Evolutionary conservation across 768 basidiomycete species (phyloP).

Genomic region (Krasilnikovozyma curviuscula): DNA sequence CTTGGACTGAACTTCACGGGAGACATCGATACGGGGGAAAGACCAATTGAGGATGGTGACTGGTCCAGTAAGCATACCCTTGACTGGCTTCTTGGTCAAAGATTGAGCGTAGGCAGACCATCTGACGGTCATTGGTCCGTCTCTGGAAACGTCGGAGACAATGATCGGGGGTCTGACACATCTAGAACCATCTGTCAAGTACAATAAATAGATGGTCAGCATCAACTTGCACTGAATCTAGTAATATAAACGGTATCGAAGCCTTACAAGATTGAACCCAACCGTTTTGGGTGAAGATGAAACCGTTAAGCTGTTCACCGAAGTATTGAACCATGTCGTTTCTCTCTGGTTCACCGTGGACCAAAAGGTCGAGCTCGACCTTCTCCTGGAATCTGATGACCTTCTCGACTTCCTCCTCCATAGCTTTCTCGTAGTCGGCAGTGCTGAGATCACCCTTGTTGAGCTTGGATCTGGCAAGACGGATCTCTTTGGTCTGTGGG

Average conservation of each 20-base stretch:
- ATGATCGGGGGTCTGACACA: slow-evolving; percentile 25
- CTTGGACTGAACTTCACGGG: slow-evolving; percentile 90
- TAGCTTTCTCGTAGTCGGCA: slow-evolving; percentile 85
- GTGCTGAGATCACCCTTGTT: slow-evolving; percentile 73
- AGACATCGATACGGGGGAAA: slow-evolving; percentile 96
- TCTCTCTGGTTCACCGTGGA: slow-evolving; percentile 96
- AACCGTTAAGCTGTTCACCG: slow-evolving; percentile 82
- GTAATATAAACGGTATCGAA: too few relatives aligned
- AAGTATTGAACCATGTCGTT: slow-evolving; percentile 99
- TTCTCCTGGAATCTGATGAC: slow-evolving; percentile 95
- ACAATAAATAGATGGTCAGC: too few relatives aligned
- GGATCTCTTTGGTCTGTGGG: slow-evolving; percentile 99
- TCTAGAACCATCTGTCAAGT: slow-evolving; percentile 98
- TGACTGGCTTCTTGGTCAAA: slow-evolving; percentile 82
- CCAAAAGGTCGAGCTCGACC: slow-evolving; percentile 85
- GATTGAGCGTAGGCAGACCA: slow-evolving; percentile 97
- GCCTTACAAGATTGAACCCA: slow-evolving; percentile 99
- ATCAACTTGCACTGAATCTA: too few relatives aligned
- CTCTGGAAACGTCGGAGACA: slow-evolving; percentile 90
- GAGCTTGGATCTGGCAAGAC: slow-evolving; percentile 84
- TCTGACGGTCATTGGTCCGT: slow-evolving; percentile 78
- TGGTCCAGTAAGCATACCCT: slow-evolving; percentile 26
- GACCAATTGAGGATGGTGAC: slow-evolving; percentile 97
- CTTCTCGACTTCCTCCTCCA: slow-evolving; percentile 86
- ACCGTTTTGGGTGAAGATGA: slow-evolving; percentile 93